Base-by-base conservation (phyloP, 2,329 filamentous ascomycete genomes). In the Beauveria medogensis region DNA sequence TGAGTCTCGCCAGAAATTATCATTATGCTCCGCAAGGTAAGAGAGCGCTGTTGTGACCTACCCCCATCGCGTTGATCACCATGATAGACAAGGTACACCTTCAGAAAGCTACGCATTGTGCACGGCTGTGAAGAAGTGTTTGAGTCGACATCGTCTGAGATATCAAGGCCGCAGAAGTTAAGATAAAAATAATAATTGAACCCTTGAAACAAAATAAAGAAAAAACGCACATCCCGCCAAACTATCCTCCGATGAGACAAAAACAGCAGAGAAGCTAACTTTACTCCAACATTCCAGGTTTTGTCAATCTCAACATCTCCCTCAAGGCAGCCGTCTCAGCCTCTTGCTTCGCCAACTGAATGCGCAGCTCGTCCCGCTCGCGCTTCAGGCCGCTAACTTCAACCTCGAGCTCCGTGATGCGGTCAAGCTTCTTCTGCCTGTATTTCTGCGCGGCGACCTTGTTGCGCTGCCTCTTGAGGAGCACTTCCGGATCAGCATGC, bases 381-480 rank as follows among this genome's bases (percentile, higher is more conserved):
- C 73, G 69, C 62, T 77, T 77, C 62, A 83, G 77, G 55, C 77
- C 73, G 55, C 78, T 78, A 55, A 87, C 73, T 37, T 78, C 78
- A 4, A 73, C 69, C 68, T 87, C 83, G 20, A 88, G 75, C 63
- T 80, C 78, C 55, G 73, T 67, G 67, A 86, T 80, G 55, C 83
- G 81, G 67, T 87, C 83, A 34, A 86, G 73, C 63, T 83, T 82
- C 68, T 85, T 85, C 68, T 87, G 84, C 22, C 85, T 81, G 70
- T 86, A 87, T 55, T 82, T 80, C 47, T 82, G 78, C 44, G 85
- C 85, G 9, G 85, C 85, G 59, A 85, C 75, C 40, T 82, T 87
- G 72, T 88, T 87, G 63, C 81, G 80, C 63, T 80, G 78, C 24
- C 85, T 82, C 71, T 86, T 87, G 58, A 69, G 60, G 1, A 71